phyloP scores from a whole-genome alignment of 805 yeast species.

The Suhomyces sp. region DNA sequence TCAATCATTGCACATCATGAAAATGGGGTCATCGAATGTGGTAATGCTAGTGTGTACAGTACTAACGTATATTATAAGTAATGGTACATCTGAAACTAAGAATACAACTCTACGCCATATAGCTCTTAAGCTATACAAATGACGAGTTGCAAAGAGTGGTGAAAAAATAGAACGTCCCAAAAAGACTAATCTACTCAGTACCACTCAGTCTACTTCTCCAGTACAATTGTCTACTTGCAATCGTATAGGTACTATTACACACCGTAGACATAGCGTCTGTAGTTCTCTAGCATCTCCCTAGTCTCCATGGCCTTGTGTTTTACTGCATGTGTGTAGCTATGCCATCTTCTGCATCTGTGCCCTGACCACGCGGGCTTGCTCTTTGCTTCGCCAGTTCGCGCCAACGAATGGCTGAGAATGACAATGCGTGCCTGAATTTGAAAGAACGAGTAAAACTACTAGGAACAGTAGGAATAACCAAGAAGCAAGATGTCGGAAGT shows the following conservation, averaged over 20 bases:
- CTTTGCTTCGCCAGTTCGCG: not conserved
- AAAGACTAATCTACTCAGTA: not conserved
- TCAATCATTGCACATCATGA: not conserved
- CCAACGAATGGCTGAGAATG: not conserved
- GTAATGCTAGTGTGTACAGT: not conserved
- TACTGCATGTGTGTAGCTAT: not conserved
- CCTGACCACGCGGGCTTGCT: not conserved
- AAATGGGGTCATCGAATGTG: not conserved
- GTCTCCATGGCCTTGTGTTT: not conserved
- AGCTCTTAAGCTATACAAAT: not conserved
- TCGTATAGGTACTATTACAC: not conserved
- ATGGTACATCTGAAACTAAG: not conserved
- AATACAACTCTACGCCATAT: not conserved
- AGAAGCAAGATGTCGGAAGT: not conserved
- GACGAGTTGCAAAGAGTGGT: not conserved
- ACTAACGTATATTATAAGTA: not conserved
- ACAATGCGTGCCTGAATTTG: not conserved
- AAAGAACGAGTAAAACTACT: not conserved
- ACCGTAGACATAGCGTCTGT: not conserved
- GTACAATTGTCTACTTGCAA: not conserved
- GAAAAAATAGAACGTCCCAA: not conserved
- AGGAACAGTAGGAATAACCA: not conserved
- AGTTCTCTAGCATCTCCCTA: not conserved
- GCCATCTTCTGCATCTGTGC: not conserved
- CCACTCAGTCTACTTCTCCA: too few species aligned